These are phyloP conservation scores for Ambrosia hybrid DNA, from an alignment of 140 eudicot species.

Conservation along the genomic window DNA sequence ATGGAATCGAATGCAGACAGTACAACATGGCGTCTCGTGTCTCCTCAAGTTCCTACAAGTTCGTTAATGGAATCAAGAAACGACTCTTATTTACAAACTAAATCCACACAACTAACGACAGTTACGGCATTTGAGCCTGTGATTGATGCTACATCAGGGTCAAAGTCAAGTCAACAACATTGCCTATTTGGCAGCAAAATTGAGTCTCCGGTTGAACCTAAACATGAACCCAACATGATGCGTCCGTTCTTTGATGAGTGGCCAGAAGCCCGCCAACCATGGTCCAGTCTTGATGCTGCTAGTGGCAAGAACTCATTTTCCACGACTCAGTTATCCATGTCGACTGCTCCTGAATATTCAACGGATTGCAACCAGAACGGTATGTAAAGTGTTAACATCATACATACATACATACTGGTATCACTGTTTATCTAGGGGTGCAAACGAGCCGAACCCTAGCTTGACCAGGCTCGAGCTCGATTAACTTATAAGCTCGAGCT, in stretches of 20 bases:
- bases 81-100: constrained; percentile 48
- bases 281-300: too few relatives aligned
- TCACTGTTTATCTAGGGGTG: too few relatives aligned
- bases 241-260: too few relatives aligned
- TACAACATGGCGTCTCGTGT: constrained; percentile 55
- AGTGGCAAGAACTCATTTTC: constrained; percentile 17
- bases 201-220: too few relatives aligned
- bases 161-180: constrained; percentile 10
- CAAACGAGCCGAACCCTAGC: too few relatives aligned
- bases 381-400: too few relatives aligned
- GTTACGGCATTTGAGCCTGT: constrained; percentile 48
- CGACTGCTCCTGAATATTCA: constrained; percentile 58
- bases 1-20: constrained; percentile 46
- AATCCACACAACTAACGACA: constrained; percentile 43
- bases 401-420: too few relatives aligned
- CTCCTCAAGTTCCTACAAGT: constrained; percentile 38
- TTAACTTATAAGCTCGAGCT: too few relatives aligned
- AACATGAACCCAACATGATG: too few relatives aligned
- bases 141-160: constrained; percentile 13
- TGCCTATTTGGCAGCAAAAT: too few relatives aligned
- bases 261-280: too few relatives aligned
- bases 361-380: constrained; percentile 50
- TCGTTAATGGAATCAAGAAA: constrained; percentile 48
- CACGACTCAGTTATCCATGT: constrained; percentile 76
- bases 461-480: too few relatives aligned